Percentiles rank a stretch among this genome's conserved stretches.
phyloP scores from a whole-genome alignment of 495 filamentous ascomycete genomes.

The Penicillium malachiteum region DNA sequence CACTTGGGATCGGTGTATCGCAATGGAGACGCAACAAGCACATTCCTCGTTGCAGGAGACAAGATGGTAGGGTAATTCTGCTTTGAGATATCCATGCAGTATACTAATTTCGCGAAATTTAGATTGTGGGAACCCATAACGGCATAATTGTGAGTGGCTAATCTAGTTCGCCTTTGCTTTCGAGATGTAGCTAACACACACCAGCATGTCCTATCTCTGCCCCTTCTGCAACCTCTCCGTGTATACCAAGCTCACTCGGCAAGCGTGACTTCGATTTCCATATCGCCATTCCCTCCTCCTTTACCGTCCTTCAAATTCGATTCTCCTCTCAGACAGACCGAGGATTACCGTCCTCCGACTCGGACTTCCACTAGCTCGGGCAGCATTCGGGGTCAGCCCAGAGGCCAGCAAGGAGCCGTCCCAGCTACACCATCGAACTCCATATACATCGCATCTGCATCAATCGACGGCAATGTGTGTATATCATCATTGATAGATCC shows the following conservation, averaged over 20 bases:
- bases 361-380: conserved; percentile 47
- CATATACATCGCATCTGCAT: conserved; percentile 89
- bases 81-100: not conserved
- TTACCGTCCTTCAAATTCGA: conserved; percentile 59
- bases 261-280: conserved; percentile 82
- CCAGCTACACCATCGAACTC: conserved; percentile 75
- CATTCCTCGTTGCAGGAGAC: conserved; percentile 85
- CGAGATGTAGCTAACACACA: conserved; percentile 21
- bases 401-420: conserved; percentile 39
- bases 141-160: conserved; percentile 81
- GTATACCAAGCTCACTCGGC: conserved; percentile 90
- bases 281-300: conserved; percentile 86
- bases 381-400: conserved; percentile 50
- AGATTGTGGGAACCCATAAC: conserved; percentile 95
- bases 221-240: conserved; percentile 72
- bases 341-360: conserved; percentile 44
- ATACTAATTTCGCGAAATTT: conserved; percentile 21
- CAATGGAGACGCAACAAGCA: conserved; percentile 90
- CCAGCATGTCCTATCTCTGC: conserved; percentile 82
- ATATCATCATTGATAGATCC: conserved; percentile 75
- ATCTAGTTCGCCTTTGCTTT: not conserved
- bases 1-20: conserved; percentile 79
- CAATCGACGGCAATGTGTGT: conserved; percentile 93
- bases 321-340: conserved; percentile 43
- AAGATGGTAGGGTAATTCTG: conserved; percentile 73